A percentile compares a stretch with the other conserved stretches of the same genome.
Conservation (phyloP, 306 rosid genomes). For the apple (Malus domestica) region ASM211411v1 NC_041800.1:23995733-23996232, state of each 20-base stretch:
- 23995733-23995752: not conserved
- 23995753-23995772: too few species aligned
- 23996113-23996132: constrained; percentile 24
- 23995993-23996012: constrained; percentile 14
- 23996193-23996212: constrained; percentile 22
- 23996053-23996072: not conserved
- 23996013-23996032: constrained; percentile 14
- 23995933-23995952: not conserved
- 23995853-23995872: constrained; percentile 23
- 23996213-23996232: constrained; percentile 19
- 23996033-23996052: constrained; percentile 12
- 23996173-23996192: not conserved
- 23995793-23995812: too few species aligned
- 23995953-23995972: constrained; percentile 17
- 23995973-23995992: constrained; percentile 18
- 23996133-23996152: constrained; percentile 21
- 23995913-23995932: constrained; percentile 15
- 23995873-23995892: constrained; percentile 23
- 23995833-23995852: not conserved
- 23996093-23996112: constrained; percentile 15
- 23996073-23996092: constrained; percentile 8
- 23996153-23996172: constrained; percentile 23
- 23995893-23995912: constrained; percentile 24
- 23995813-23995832: too few species aligned
- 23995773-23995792: not conserved